phyloP scores from a whole-genome alignment of 768 basidiomycete genomes.

The Agaricus bisporus region DNA sequence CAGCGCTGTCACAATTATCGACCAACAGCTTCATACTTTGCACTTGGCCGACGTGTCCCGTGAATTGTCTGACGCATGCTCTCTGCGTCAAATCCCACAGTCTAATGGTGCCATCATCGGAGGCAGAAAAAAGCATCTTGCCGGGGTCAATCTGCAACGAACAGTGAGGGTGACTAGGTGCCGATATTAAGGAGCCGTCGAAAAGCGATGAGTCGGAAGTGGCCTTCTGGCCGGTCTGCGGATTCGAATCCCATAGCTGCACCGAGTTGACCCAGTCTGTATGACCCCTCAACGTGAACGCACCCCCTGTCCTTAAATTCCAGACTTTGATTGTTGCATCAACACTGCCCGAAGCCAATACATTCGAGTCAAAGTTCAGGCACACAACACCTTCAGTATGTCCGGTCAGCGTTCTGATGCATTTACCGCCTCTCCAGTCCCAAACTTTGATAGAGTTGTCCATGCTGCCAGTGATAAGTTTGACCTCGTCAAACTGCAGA shows the following conservation, averaged over 20 bases:
- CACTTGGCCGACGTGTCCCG: conserved; percentile 91
- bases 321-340: conserved; percentile 94
- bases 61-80: conserved; percentile 77
- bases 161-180: conserved; percentile 18
- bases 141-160: conserved; percentile 62
- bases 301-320: conserved; percentile 88
- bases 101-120: conserved; percentile 89
- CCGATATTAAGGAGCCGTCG: conserved; percentile 25
- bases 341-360: conserved; percentile 88
- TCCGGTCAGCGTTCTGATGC: conserved; percentile 81
- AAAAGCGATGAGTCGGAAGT: conserved; percentile 28
- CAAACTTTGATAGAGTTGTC: conserved; percentile 93
- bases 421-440: conserved; percentile 90
- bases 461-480: conserved; percentile 95
- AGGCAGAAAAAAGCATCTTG: conserved; percentile 96
- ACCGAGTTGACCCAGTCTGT: conserved; percentile 96
- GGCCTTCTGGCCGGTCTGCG: conserved; percentile 19
- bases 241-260: conserved; percentile 77
- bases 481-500: conserved; percentile 92
- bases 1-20: conserved; percentile 37
- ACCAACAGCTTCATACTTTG: conserved; percentile 83
- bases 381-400: conserved; percentile 91
- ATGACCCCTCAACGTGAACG: conserved; percentile 91
- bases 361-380: conserved; percentile 85
- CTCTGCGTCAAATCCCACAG: conserved; percentile 88